Base-by-base conservation (phyloP, 2,329 filamentous ascomycete genomes). In the Cyanodermella asteris region DNA sequence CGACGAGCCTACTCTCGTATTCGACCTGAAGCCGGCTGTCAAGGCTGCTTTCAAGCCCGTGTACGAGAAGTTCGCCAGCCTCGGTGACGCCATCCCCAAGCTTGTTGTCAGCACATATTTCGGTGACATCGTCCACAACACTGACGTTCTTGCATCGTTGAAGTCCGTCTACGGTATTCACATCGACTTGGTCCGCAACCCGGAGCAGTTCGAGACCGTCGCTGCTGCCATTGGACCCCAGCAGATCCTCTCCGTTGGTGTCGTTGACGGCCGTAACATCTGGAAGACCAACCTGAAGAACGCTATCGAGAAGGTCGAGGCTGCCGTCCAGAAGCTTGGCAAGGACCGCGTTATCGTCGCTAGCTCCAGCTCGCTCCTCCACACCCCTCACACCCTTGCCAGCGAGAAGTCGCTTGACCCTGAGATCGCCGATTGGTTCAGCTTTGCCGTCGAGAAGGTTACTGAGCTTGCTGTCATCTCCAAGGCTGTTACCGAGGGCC, bases 221-320 rank as follows among this genome's bases (percentile, higher is more conserved):
- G 53, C 80, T 40, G 63, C 60, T 45, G 72, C 81, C 44, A 70
- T 97, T 37, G 81, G 80, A 50, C 56, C 78, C 50, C 80, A 81
- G 52, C 90, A 91, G 50, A 56, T 81, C 40, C 72, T 97, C 38
- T 97, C 87, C 38, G 75, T 72, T 37, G 87, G 87, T 78, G 76
- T 97, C 42, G 87, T 97, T 39, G 82, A 97, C 44, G 87, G 87
- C 45, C 81, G 87, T 46, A 97, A 97, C 69, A 94, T 97, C 65
- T 97, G 87, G 87, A 97, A 97, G 77, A 93, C 81, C 59, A 91
- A 94, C 72, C 75, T 93, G 61, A 76, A 91, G 69, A 70, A 69
- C 44, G 81, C 87, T 46, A 90, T 97, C 37, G 82, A 87, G 63
- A 68, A 61, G 36, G 74, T 87, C 33, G 80, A 94, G 69, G 61